Base-by-base conservation (phyloP, 2,329 filamentous ascomycete genomes). In the Diaporthe vexans region DNA sequence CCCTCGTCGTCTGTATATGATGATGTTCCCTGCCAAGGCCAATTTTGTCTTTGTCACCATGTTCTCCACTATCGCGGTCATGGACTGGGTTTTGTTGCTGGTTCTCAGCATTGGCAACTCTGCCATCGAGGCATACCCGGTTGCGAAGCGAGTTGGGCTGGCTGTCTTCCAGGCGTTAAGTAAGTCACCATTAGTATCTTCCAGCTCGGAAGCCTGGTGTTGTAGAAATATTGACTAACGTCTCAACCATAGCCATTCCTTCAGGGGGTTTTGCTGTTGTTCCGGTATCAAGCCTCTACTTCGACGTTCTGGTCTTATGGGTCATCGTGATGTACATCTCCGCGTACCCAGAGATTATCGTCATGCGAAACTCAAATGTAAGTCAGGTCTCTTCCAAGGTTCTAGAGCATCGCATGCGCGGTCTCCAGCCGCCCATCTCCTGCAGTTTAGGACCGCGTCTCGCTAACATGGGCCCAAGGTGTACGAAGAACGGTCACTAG, bases 1-100 rank as follows among this genome's bases (percentile, higher is more conserved):
- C 54, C 89, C 89, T 0, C 85, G 90, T 2, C 85, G 90, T 21
- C 88, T 91, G 5, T 92, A 91, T 76, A 91, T 90, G 1, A 89
- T 90, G 37, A 83, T 94, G 3, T 94, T 94, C 77, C 91, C 92
- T 0, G 85, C 87, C 4, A 85, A 87, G 0, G 10, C 81, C 83
- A 88, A 1, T 88, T 88, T 86, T 87, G 87, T 79, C 81, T 91
- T 3, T 79, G 88, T 24, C 84, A 57, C 59, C 82, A 65, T 87
- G 86, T 29, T 85, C 89, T 15, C 79, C 86, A 4, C 77, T 81
- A 17, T 90, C 48, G 88, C 89, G 63, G 82, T 86, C 7, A 83
- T 87, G 29, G 87, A 89, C 72, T 90, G 88, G 88, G 80, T 86
- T 0, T 83, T 85, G 9, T 90, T 90, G 73, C 84, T 89, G 63